phyloP scores from a whole-genome alignment of 148 eudicot genomes.

The Silene latifolia region DNA sequence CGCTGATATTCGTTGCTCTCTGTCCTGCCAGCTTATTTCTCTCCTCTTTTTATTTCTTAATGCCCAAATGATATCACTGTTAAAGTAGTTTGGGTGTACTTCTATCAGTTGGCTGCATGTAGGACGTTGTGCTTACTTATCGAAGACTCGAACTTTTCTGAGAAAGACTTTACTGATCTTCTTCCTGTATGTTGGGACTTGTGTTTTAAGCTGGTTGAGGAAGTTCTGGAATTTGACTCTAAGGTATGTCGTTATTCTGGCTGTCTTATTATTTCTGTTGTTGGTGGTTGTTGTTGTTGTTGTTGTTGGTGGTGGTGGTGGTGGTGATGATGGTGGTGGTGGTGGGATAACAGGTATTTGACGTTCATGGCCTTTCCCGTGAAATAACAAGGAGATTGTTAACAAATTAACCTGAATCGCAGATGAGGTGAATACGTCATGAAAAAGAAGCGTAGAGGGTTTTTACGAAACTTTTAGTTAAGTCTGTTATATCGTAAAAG shows the following conservation, averaged over 20 bases:
- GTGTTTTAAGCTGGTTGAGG: slow-evolving; percentile 84
- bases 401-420: too few species aligned
- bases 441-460: background rate
- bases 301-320: background rate
- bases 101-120: slow-evolving; percentile 76
- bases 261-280: background rate
- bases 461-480: background rate
- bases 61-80: slow-evolving; percentile 2
- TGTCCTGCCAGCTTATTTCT: background rate
- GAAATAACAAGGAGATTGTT: too few species aligned
- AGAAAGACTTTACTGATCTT: slow-evolving; percentile 79
- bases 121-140: slow-evolving; percentile 80
- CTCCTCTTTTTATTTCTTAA: background rate
- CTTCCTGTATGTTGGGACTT: slow-evolving; percentile 88
- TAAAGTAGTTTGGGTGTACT: slow-evolving; percentile 17
- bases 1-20: background rate
- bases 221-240: slow-evolving; percentile 92
- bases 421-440: too few species aligned
- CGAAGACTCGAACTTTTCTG: slow-evolving; percentile 89
- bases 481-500: background rate
- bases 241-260: slow-evolving; percentile 45
- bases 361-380: too few species aligned
- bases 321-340: too few species aligned
- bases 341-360: too few species aligned
- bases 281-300: background rate